These are phyloP conservation scores for Fusarium torulosum DNA, from an alignment of 2,329 filamentous ascomycete species.

Conservation along the genomic window DNA sequence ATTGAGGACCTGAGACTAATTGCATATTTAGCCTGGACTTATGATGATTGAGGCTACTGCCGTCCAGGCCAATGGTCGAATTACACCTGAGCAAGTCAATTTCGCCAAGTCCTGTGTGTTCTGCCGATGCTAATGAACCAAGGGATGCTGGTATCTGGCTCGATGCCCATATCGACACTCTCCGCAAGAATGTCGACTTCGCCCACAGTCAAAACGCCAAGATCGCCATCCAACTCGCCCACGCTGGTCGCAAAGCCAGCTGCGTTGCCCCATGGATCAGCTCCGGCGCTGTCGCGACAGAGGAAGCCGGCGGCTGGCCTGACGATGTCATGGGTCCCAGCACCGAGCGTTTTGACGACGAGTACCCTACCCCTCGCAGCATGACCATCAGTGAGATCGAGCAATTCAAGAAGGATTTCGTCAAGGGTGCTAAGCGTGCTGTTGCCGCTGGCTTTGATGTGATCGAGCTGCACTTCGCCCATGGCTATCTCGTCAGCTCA, in stretches of 20 bases:
- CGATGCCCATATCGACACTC: conserved; percentile 74
- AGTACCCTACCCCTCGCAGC: conserved; percentile 70
- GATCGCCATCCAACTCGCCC: conserved; percentile 77
- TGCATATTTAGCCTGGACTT: conserved; percentile 63
- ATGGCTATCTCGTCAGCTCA: conserved; percentile 79
- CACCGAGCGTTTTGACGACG: conserved; percentile 66
- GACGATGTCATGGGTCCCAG: conserved; percentile 63
- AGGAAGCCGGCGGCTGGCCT: conserved; percentile 65
- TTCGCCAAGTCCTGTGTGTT: background rate
- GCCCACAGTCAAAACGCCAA: conserved; percentile 74
- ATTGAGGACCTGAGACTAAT: conserved; percentile 41
- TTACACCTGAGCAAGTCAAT: conserved; percentile 69
- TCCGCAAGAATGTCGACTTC: conserved; percentile 72
- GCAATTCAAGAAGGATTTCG: conserved; percentile 71
- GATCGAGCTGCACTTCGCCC: conserved; percentile 80
- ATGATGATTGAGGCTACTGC: conserved; percentile 77
- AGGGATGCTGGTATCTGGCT: conserved; percentile 71
- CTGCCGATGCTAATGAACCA: conserved; percentile 54
- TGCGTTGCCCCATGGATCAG: conserved; percentile 68
- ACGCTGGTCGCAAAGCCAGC: conserved; percentile 72
- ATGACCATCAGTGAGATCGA: conserved; percentile 76
- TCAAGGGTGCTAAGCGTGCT: conserved; percentile 65
- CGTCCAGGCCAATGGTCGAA: conserved; percentile 75
- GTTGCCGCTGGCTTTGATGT: conserved; percentile 75
- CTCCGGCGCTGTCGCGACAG: conserved; percentile 57